Evolutionary conservation across 2,329 filamentous ascomycete species (phyloP), one percentile per base, ranked within the genome.

Genomic region (Daldinia sp.): DNA sequence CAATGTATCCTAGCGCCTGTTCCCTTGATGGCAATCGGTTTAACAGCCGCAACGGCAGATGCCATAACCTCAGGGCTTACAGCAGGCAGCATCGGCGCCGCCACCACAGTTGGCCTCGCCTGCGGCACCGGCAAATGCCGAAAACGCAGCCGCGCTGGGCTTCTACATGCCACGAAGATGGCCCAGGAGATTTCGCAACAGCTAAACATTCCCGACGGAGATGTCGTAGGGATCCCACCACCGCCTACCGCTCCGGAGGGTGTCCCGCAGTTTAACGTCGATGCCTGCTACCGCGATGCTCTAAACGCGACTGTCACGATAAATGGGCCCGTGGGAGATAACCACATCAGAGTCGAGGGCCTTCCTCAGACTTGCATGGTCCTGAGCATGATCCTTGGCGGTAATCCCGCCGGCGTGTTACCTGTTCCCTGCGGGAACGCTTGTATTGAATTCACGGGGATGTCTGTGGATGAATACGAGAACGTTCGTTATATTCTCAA

Each of bases 321-420:
- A 33, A 51, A 42, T 4, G 57, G 63, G 26, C 62, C 62, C 7
- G 18, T 64, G 1, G 42, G 26, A 12, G 46, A 64, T n/a, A 64
- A 64, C 28, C 62, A 48, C 15, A 60, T 60, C 23, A 44, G 28
- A 9, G 28, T 64, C 44, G 55, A 64, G 4, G 61, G 63, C 3
- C 63, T 65, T 26, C 63, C 63, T 13, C 41, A 42, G 3, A 53
- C 46, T 1, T 64, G 63, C 42, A 65, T 65, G 57, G 57, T 60
- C 10, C 51, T 65, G n/a, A 61, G 57, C 42, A 61, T 50, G 1
- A 37, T 60, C 10, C 48, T 60, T 18, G 58, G 56, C 18, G 63
- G 63, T 12, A 61, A 61, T 4, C 26, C 28, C 23, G 9, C 46
- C 9, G 57, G 57, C 20, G 41, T 51, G 10, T 39, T 18, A 6